Conservation (phyloP, 164 flowering plant species). For the Vitis rotundifolia region DNA sequence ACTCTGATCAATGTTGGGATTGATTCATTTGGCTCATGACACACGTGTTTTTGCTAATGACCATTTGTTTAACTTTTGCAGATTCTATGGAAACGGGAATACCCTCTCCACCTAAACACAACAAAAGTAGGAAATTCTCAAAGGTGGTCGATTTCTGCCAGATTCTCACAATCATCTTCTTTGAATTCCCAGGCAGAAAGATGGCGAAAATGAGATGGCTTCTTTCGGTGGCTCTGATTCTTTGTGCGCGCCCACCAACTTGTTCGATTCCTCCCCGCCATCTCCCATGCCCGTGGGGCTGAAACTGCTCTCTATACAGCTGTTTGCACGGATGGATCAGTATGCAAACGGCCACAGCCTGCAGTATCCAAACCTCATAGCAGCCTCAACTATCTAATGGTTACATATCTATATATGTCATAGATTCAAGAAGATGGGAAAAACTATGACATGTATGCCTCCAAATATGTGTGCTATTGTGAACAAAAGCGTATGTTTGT, state of each 20-base stretch:
- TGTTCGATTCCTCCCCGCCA: constrained; percentile 30
- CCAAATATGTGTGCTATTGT: too few relatives aligned
- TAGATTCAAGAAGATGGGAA: neutral
- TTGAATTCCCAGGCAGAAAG: constrained; percentile 21
- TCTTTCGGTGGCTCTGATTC: constrained; percentile 34
- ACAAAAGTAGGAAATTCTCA: constrained; percentile 13
- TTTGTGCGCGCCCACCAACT: constrained; percentile 29
- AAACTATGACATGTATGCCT: too few relatives aligned
- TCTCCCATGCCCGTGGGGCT: too few relatives aligned
- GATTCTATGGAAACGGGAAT: constrained; percentile 14
- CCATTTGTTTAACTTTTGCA: constrained; percentile 14
- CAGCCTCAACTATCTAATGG: neutral
- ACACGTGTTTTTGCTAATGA: constrained; percentile 2
- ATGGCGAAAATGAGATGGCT: constrained; percentile 30
- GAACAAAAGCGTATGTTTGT: too few relatives aligned
- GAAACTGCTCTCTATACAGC: too few relatives aligned
- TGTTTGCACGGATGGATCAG: too few relatives aligned
- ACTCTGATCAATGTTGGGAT: neutral
- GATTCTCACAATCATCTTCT: constrained; percentile 35
- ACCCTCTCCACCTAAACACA: neutral
- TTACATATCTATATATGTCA: neutral
- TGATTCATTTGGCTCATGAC: neutral
- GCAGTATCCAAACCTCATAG: too few relatives aligned
- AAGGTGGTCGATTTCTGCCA: constrained; percentile 18
- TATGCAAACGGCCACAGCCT: too few relatives aligned